Base-by-base conservation (phyloP, 1,284 basidiomycete genomes). In the Wallemia hederae region DNA sequence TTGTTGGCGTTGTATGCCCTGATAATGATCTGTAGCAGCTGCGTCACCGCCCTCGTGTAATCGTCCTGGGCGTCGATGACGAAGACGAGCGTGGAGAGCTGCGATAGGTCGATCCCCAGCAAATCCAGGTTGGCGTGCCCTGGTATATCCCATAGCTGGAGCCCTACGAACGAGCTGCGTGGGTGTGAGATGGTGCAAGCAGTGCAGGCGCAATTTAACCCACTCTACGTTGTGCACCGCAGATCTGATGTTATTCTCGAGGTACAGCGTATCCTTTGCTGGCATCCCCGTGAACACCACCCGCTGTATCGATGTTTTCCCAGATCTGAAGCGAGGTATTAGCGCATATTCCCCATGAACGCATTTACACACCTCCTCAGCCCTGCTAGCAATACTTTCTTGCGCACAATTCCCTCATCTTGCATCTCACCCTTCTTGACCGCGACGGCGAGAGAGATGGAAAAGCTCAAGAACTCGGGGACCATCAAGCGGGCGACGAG, bases 121-220 rank as follows among this genome's bases (percentile, higher is more conserved):
- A 80, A 78, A 27, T 87, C 82, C 1, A 82, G 76, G 2, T 85
- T 81, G 60, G 81, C 79, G 62, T 82, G 85, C 27, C 86, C 85
- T 0, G 92, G 92, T 63, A 86, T 86, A 68, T 97, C 91, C 87
- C 89, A 96, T 68, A 97, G 80, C 69, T 96, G 85, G 25, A 97
- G 78, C 0, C 86, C 85, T 62, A 94, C 81, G 64, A 96, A 82
- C 34, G 88, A 84, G 70, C 90, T 92, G 68, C 14, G 28, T 60
- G 28, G 24, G 24, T 39, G 55, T 27, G 39, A 55, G 55, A 39
- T 11, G 24, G 26, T 59, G 59, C 19, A n/a, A 22, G 28, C 33
- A n/a, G 19, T 22, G 17, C 5, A 60, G 24, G 57, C 1, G 11
- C n/a, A 55, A 57, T 56, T 60, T 27, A 27, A 78, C 85, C 69